A percentile compares a stretch with the other conserved stretches of the same genome.
Conservation (phyloP, 257 asterid genomes). For the Capsicum rhomboideum region DNA sequence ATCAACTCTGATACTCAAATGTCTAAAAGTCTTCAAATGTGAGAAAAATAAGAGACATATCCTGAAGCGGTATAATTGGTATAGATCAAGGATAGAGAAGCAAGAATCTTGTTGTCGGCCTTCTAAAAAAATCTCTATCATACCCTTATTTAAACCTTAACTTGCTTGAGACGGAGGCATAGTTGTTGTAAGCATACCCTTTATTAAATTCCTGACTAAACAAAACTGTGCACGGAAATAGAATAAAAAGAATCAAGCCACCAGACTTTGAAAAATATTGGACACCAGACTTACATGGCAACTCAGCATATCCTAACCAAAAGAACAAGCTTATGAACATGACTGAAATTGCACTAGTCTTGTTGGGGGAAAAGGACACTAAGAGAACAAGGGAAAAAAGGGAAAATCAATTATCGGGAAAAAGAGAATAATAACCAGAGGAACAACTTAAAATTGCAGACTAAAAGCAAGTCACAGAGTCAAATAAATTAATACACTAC, state of each 20-base stretch:
- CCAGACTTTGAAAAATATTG: not conserved
- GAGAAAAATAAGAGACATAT: not conserved
- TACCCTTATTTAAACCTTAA: not conserved
- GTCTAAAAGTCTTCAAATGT: not conserved
- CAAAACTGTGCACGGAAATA: not conserved
- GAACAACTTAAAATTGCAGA: not conserved
- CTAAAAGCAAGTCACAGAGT: not conserved
- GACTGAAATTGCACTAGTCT: not conserved
- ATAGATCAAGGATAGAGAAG: not conserved
- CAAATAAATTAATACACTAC: not conserved
- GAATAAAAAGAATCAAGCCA: not conserved
- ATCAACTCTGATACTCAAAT: constrained; percentile 3
- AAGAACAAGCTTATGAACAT: not conserved
- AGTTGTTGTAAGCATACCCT: not conserved
- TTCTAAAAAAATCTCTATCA: not conserved
- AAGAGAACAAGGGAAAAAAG: not conserved
- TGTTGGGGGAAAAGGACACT: not conserved
- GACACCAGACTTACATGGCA: not conserved
- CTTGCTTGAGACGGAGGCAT: not conserved
- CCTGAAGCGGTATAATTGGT: not conserved
- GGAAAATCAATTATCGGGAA: not conserved
- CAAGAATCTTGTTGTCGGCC: not conserved
- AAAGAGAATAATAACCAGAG: not conserved
- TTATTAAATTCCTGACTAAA: not conserved
- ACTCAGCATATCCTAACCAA: not conserved